phyloP scores from a whole-genome alignment of 2,329 filamentous ascomycete genomes.

The Xylariaceae sp. region DNA sequence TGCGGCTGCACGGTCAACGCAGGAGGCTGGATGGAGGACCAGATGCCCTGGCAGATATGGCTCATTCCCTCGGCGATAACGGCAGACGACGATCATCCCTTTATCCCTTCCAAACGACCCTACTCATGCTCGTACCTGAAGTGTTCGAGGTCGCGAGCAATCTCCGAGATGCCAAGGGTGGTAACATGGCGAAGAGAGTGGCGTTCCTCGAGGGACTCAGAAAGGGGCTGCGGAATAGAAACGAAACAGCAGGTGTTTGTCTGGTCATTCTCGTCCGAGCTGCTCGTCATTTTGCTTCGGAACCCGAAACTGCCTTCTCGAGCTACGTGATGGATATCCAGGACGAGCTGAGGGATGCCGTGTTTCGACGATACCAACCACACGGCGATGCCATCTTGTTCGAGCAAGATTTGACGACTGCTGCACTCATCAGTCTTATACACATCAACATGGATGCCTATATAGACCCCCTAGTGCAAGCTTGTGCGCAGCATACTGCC shows the following conservation, averaged over 20 bases:
- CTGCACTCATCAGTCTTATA: slow-evolving; percentile 59
- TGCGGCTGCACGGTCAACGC: slow-evolving; percentile 55
- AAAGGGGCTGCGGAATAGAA: slow-evolving; percentile 58
- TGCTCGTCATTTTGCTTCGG: slow-evolving; percentile 57
- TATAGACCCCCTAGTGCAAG: slow-evolving; percentile 51
- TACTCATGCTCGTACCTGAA: slow-evolving; percentile 61
- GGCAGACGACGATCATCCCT: slow-evolving; percentile 50
- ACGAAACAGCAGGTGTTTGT: slow-evolving; percentile 63
- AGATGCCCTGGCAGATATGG: slow-evolving; percentile 66
- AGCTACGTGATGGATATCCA: slow-evolving; percentile 67
- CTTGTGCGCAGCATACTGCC: slow-evolving; percentile 52
- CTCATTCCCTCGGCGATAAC: slow-evolving; percentile 55
- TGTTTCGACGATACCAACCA: slow-evolving; percentile 51
- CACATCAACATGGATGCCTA: slow-evolving; percentile 57
- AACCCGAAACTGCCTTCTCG: slow-evolving; percentile 58
- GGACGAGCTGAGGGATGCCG: slow-evolving; percentile 60
- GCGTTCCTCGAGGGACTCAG: slow-evolving; percentile 58
- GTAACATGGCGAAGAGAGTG: slow-evolving; percentile 60
- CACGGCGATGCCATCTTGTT: slow-evolving; percentile 47
- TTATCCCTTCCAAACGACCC: slow-evolving; percentile 57
- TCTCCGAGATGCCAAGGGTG: slow-evolving; percentile 57
- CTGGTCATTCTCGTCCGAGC: slow-evolving; percentile 57
- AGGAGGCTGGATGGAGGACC: slow-evolving; percentile 59
- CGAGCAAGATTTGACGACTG: slow-evolving; percentile 61
- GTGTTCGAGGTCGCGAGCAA: slow-evolving; percentile 66